Evolutionary conservation across 2,329 filamentous ascomycete species (phyloP).

Genomic region (Cryphonectria naterciae): DNA sequence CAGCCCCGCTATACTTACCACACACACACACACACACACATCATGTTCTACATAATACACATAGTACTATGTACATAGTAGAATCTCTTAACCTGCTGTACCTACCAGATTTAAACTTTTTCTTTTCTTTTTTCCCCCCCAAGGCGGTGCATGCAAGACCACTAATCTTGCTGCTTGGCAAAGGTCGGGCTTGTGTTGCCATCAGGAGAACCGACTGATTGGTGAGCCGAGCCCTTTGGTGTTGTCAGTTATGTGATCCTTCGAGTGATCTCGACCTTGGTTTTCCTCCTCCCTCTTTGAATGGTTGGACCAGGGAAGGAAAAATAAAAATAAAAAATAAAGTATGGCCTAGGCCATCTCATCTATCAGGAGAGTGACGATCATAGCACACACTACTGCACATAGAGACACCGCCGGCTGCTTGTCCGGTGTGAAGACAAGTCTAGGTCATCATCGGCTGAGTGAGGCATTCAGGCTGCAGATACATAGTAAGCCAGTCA

Average conservation of each 20-base stretch:
- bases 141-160: background rate
- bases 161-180: background rate
- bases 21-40: background rate
- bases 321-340: background rate
- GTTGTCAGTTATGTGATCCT: background rate
- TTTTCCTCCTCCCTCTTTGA: background rate
- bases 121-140: background rate
- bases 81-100: too few relatives aligned
- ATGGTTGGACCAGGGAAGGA: background rate
- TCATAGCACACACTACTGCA: constrained; percentile 4
- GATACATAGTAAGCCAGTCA: background rate
- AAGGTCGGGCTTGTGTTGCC: background rate
- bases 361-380: background rate
- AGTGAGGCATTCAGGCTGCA: background rate
- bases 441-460: background rate
- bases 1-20: background rate
- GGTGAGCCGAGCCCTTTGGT: background rate
- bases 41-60: background rate
- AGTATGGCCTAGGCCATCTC: background rate
- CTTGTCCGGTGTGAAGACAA: background rate
- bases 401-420: background rate
- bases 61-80: too few relatives aligned
- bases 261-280: background rate
- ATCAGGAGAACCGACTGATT: background rate
- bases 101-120: background rate